A percentile compares a stretch with the other conserved stretches of the same genome.
These are phyloP conservation scores for Saxophila tyrrhenica DNA, from an alignment of 495 filamentous ascomycete genomes.

Conservation along the genomic window DNA sequence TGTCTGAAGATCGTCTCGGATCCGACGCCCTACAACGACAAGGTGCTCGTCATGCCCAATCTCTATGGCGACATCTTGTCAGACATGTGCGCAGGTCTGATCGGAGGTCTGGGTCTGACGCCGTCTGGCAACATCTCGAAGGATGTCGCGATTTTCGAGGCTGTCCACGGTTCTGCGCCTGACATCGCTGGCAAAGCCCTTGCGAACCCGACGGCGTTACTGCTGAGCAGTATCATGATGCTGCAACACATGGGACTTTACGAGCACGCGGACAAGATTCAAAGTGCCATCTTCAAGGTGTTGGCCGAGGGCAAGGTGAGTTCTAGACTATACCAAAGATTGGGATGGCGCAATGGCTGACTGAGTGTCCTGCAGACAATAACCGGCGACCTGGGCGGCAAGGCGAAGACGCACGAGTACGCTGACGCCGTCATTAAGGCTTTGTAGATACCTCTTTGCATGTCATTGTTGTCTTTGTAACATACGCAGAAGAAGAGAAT, in stretches of 20 bases:
- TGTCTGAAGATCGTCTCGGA: slow-evolving; percentile 97
- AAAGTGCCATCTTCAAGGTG: slow-evolving; percentile 87
- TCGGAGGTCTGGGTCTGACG: slow-evolving; percentile 92
- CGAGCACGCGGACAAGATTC: slow-evolving; percentile 75
- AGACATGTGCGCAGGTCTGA: slow-evolving; percentile 97
- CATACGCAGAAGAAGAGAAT: background rate
- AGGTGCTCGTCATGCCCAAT: slow-evolving; percentile 99
- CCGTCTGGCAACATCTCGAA: slow-evolving; percentile 98
- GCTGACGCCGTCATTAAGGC: slow-evolving; percentile 53
- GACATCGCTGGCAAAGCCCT: slow-evolving; percentile 94
- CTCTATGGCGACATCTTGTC: slow-evolving; percentile 98
- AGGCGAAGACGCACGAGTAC: slow-evolving; percentile 85
- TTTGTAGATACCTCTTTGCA: slow-evolving; percentile 5
- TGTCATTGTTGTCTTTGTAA: background rate
- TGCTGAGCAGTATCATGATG: slow-evolving; percentile 96
- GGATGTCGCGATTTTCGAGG: slow-evolving; percentile 98
- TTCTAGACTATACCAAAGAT: background rate
- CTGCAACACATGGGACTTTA: slow-evolving; percentile 92
- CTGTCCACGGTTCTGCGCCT: slow-evolving; percentile 93
- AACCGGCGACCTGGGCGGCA: slow-evolving; percentile 91
- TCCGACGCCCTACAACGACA: slow-evolving; percentile 91
- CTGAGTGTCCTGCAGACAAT: slow-evolving; percentile 40
- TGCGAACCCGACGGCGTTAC: slow-evolving; percentile 88
- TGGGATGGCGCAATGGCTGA: slow-evolving; percentile 12
- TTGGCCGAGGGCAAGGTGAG: slow-evolving; percentile 84